Evolutionary conservation across 176 grass and related monocot species (phyloP).

Genomic region (Eleusine indica): DNA sequence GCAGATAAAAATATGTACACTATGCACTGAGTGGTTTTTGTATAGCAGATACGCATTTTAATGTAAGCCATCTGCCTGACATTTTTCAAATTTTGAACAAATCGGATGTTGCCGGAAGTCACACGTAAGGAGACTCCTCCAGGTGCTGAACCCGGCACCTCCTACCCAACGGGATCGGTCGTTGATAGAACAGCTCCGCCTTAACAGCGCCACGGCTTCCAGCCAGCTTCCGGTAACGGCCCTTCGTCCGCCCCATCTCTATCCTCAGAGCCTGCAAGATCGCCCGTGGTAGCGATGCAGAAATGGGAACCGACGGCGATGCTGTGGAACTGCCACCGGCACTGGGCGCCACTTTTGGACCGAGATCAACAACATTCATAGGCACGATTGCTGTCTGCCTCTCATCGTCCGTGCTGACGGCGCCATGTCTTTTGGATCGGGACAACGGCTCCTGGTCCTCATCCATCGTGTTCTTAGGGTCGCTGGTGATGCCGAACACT

Average conservation of each 20-base stretch:
- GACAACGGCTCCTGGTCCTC: background rate
- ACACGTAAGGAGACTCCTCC: slow-evolving; percentile 34
- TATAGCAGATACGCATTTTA: background rate
- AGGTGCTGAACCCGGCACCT: slow-evolving; percentile 54
- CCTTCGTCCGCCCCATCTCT: background rate
- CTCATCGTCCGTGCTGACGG: background rate
- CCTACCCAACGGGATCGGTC: slow-evolving; percentile 47
- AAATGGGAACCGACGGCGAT: background rate
- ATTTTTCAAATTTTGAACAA: background rate
- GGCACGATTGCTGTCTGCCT: background rate
- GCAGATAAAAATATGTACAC: background rate
- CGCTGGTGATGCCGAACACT: background rate
- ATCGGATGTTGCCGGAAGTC: background rate
- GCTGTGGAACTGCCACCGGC: background rate
- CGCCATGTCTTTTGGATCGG: background rate
- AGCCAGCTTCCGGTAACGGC: background rate
- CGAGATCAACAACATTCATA: background rate
- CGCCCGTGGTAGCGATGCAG: slow-evolving; percentile 4
- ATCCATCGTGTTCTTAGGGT: background rate
- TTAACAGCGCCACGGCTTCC: background rate
- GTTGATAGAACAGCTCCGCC: slow-evolving; percentile 47
- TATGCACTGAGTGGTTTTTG: background rate
- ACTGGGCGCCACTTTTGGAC: background rate
- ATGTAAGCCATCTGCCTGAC: background rate
- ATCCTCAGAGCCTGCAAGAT: background rate